A percentile compares a stretch with the other conserved stretches of the same genome.
These are phyloP conservation scores for Boletus pseudopeckii DNA, from an alignment of 768 basidiomycete species.

Conservation along the genomic window DNA sequence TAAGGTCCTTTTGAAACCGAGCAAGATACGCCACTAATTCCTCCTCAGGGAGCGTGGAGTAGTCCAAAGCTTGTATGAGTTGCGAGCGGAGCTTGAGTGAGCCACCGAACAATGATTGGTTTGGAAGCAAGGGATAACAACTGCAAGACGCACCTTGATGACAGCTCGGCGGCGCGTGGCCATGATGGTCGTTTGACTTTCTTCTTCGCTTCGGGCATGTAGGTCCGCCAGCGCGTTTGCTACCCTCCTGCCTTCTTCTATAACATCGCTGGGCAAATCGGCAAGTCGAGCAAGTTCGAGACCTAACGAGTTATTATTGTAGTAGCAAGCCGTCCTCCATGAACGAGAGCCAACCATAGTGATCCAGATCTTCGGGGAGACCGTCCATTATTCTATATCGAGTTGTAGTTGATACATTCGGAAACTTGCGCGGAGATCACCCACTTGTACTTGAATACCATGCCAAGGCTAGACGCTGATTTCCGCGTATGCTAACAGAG, in stretches of 20 bases:
- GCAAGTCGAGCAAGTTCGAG: constrained; percentile 86
- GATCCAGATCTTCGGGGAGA: constrained; percentile 52
- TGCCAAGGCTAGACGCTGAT: constrained; percentile 57
- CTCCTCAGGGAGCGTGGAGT: constrained; percentile 70
- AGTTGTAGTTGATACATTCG: background rate
- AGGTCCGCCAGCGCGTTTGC: constrained; percentile 56
- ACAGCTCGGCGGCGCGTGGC: constrained; percentile 64
- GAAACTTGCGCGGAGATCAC: background rate
- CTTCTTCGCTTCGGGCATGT: constrained; percentile 53
- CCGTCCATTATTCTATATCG: constrained; percentile 69
- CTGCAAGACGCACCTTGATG: constrained; percentile 49
- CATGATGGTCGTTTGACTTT: constrained; percentile 59
- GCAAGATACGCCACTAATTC: constrained; percentile 65
- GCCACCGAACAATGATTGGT: background rate
- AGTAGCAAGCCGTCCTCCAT: background rate
- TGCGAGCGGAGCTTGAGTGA: constrained; percentile 63
- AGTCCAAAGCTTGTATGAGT: constrained; percentile 65
- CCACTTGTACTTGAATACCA: constrained; percentile 79
- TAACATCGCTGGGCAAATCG: constrained; percentile 73
- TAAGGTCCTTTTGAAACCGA: constrained; percentile 68
- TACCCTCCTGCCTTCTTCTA: constrained; percentile 59
- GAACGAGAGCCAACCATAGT: constrained; percentile 57
- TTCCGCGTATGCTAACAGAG: constrained; percentile 48
- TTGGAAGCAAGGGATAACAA: background rate
- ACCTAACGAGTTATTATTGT: constrained; percentile 45